A percentile compares a stretch with the other conserved stretches of the same genome.
phyloP scores from a whole-genome alignment of 129 eudicot species.

The Artemisia argyi region DNA sequence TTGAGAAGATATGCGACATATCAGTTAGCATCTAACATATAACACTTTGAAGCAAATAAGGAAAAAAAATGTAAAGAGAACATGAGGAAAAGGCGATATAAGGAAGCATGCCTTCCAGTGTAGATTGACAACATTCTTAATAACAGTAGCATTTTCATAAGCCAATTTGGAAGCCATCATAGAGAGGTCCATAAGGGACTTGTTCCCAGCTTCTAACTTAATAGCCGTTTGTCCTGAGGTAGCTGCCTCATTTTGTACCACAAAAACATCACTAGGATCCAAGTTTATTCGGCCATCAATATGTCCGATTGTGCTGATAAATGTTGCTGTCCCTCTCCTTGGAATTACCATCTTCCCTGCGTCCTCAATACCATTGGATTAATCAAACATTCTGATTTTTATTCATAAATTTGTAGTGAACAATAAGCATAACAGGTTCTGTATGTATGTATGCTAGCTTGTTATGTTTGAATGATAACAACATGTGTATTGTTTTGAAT shows the following conservation, averaged over 20 bases:
- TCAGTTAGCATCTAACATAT: slow-evolving; percentile 13
- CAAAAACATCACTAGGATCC: slow-evolving; percentile 25
- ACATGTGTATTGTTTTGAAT: too few species aligned
- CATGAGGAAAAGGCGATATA: too few species aligned
- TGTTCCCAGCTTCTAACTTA: slow-evolving; percentile 38
- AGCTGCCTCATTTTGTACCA: slow-evolving; percentile 5
- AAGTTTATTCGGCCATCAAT: slow-evolving; percentile 74
- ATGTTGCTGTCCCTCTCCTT: slow-evolving; percentile 63
- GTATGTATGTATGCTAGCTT: too few species aligned
- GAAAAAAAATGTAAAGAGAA: background rate
- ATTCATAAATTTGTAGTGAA: too few species aligned
- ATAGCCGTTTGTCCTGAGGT: slow-evolving; percentile 4
- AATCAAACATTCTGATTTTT: background rate
- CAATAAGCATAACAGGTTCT: too few species aligned
- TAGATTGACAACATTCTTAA: slow-evolving; percentile 59
- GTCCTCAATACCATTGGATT: background rate
- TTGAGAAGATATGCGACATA: background rate
- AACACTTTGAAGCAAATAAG: background rate
- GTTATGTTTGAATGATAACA: too few species aligned
- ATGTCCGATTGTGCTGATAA: slow-evolving; percentile 86
- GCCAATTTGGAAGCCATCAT: slow-evolving; percentile 90
- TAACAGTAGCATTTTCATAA: slow-evolving; percentile 74
- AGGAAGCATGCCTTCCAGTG: slow-evolving; percentile 70
- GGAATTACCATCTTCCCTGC: slow-evolving; percentile 82
- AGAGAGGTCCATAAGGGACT: slow-evolving; percentile 69